A percentile compares a stretch with the other conserved stretches of the same genome.
Conservation (phyloP, 2,329 filamentous ascomycete genomes). For the Aspergillus alliaceus region DNA sequence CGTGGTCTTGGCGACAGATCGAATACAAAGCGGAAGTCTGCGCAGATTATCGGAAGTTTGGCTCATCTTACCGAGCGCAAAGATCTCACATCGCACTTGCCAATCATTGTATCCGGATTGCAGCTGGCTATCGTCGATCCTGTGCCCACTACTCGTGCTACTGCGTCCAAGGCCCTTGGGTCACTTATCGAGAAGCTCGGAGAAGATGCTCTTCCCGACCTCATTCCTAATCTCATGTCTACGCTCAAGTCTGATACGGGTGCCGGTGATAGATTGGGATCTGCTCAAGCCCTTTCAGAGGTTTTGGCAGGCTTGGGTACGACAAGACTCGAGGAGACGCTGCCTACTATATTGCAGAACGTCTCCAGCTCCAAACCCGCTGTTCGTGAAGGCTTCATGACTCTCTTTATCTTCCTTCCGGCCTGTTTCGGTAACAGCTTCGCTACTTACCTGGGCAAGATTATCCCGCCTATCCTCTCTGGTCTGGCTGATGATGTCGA, state of each 20-base stretch:
- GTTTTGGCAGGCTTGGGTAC: constrained; percentile 95
- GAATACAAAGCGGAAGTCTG: constrained; percentile 91
- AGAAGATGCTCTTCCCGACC: constrained; percentile 92
- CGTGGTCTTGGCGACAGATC: constrained; percentile 88
- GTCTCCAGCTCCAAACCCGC: constrained; percentile 86
- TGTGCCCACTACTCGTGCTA: constrained; percentile 92
- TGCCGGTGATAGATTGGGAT: constrained; percentile 92
- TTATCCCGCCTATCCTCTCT: constrained; percentile 91
- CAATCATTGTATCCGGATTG: constrained; percentile 86
- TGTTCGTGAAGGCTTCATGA: constrained; percentile 98
- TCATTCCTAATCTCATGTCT: constrained; percentile 96
- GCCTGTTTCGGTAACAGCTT: constrained; percentile 99
- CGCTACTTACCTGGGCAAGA: constrained; percentile 88
- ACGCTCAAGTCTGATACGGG: constrained; percentile 97
- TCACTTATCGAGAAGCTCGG: constrained; percentile 98
- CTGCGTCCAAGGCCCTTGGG: constrained; percentile 90
- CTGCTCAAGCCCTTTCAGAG: constrained; percentile 92
- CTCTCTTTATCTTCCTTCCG: constrained; percentile 96
- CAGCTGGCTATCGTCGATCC: constrained; percentile 90
- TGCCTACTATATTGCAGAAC: constrained; percentile 95
- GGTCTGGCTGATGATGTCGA: constrained; percentile 95
- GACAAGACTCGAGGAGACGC: constrained; percentile 85
- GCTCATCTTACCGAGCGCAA: constrained; percentile 96
- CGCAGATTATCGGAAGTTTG: constrained; percentile 96
- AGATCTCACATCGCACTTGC: constrained; percentile 86